A percentile compares a stretch with the other conserved stretches of the same genome.
phyloP scores from a whole-genome alignment of 2,329 filamentous ascomycete genomes.

The Coleophoma cylindrospora region DNA sequence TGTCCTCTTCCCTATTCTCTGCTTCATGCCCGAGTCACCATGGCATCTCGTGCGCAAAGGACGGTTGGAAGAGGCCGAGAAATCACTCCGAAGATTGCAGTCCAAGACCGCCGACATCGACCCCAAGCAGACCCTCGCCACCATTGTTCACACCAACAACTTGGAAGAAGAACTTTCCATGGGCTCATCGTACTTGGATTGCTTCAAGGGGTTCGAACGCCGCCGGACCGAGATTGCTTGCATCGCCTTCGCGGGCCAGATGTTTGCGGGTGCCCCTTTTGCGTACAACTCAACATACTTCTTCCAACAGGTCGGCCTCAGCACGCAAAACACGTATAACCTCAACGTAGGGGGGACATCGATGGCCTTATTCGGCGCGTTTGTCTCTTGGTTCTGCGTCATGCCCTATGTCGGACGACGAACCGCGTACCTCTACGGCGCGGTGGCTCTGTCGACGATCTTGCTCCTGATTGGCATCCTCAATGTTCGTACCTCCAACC shows the following conservation, averaged over 20 bases:
- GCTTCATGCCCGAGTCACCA: slow-evolving; percentile 39
- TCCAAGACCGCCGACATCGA: slow-evolving; percentile 2
- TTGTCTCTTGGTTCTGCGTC: slow-evolving; percentile 42
- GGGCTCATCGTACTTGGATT: slow-evolving; percentile 40
- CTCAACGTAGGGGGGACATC: slow-evolving; percentile 42
- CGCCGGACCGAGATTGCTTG: slow-evolving; percentile 44
- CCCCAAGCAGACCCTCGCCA: slow-evolving; percentile 28
- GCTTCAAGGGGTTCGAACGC: slow-evolving; percentile 39
- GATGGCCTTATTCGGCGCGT: slow-evolving; percentile 43
- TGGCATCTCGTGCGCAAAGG: slow-evolving; percentile 41
- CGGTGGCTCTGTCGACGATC: slow-evolving; percentile 35
- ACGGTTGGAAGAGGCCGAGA: slow-evolving; percentile 35
- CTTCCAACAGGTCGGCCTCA: slow-evolving; percentile 49
- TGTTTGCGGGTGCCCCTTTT: slow-evolving; percentile 55
- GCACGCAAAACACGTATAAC: slow-evolving; percentile 33
- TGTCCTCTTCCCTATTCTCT: slow-evolving; percentile 35
- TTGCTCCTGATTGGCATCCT: slow-evolving; percentile 39
- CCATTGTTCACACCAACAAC: slow-evolving; percentile 49
- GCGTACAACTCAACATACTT: slow-evolving; percentile 58
- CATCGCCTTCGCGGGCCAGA: slow-evolving; percentile 57
- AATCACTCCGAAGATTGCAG: slow-evolving; percentile 30
- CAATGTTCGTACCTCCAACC: slow-evolving; percentile 7
- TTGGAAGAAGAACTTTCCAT: slow-evolving; percentile 38
- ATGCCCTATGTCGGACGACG: slow-evolving; percentile 41
- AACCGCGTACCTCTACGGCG: slow-evolving; percentile 42